Conservation (phyloP, 495 filamentous ascomycete species). For the Talaromyces trachyspermus region DNA sequence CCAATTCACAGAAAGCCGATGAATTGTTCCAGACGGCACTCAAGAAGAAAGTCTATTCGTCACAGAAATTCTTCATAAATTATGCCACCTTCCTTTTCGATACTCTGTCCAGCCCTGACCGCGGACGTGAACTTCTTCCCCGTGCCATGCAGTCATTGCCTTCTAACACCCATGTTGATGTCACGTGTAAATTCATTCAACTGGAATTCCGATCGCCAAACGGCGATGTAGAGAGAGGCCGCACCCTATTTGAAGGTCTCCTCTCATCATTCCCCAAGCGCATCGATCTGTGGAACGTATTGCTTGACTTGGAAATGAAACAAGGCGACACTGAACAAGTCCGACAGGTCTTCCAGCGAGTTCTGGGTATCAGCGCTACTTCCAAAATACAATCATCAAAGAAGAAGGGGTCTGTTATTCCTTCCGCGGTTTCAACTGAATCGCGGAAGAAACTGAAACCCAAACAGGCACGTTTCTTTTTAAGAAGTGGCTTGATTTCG, state of each 20-base stretch:
- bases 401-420: slow-evolving; percentile 46
- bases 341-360: slow-evolving; percentile 74
- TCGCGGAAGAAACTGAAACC: slow-evolving; percentile 49
- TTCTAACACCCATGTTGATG: slow-evolving; percentile 58
- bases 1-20: slow-evolving; percentile 73
- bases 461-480: slow-evolving; percentile 74
- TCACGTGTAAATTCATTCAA: slow-evolving; percentile 80
- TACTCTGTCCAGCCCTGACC: slow-evolving; percentile 55
- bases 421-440: slow-evolving; percentile 8
- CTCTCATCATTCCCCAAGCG: slow-evolving; percentile 79
- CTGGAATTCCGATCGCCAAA: slow-evolving; percentile 80
- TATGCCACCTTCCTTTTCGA: slow-evolving; percentile 88
- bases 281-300: slow-evolving; percentile 86
- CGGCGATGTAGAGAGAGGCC: slow-evolving; percentile 83
- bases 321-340: slow-evolving; percentile 56
- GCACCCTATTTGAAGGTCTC: slow-evolving; percentile 88
- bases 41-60: slow-evolving; percentile 78
- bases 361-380: slow-evolving; percentile 32
- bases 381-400: slow-evolving; percentile 27
- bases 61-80: slow-evolving; percentile 80
- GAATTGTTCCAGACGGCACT: slow-evolving; percentile 75
- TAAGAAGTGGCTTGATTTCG: slow-evolving; percentile 73
- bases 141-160: slow-evolving; percentile 83
- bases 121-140: slow-evolving; percentile 71
- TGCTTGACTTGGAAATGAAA: slow-evolving; percentile 77